Evolutionary conservation across 1,139 yeast genomes (phyloP), one percentile per base, ranked within the genome.

Genomic region (Dujonia santamariae): DNA sequence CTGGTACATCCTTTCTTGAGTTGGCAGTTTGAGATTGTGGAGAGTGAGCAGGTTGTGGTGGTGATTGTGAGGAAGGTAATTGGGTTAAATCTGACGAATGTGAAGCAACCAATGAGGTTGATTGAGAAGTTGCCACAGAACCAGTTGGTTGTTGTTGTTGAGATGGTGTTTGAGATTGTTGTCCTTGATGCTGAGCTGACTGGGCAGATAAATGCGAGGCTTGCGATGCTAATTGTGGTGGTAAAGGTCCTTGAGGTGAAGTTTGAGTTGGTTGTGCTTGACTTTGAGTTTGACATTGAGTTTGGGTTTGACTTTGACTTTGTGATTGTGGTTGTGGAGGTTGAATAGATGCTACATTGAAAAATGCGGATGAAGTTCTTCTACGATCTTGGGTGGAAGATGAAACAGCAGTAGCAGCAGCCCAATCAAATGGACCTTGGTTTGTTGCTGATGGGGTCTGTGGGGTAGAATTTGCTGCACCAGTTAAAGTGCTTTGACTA

Each of bases 1-100:
- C 92, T 9, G 86, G 87, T n/a, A 83, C 68, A 45, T 65, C 73
- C 42, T 62, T 67, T 23, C 34, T 29, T n/a, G 29, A 16, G 7
- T 21, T 17, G 15, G 18, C 27, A 14, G 36, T 21, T 12, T 26
- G 36, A 4, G 35, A 16, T 13, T 26, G 38, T 11, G 36, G 35
- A 4, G 38, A 35, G 9, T 28, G 30, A n/a, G 26, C 35, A 8
- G 17, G 14, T 15, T 21, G 35, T 19, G 24, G 35, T 4, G 36
- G 34, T 8, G 34, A 28, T 22, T 33, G 36, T 3, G 36, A 33
- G 4, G 32, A 19, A 7, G 28, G n/a, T n/a, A 21, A 12, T 12
- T 11, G 11, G 23, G 39, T 25, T 27, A 32, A 33, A 30, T 37
- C 39, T 23, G 38, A 37, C 13, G 18, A 49, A 33, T 13, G 53